phyloP scores from a whole-genome alignment of 1,139 yeast genomes.

The Hanseniaspora gamundiae region DNA sequence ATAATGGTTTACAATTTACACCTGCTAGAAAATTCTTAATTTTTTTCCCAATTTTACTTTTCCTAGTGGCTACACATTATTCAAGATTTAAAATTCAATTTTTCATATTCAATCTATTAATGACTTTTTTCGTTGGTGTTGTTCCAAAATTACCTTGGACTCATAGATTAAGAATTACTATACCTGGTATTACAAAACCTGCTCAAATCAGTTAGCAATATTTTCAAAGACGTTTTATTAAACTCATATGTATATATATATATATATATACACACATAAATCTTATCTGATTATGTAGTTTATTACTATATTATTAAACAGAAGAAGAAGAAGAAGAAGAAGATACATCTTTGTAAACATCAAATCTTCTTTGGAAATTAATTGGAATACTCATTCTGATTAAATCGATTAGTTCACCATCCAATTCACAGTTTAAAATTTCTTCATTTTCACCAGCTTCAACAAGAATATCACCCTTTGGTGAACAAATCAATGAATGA shows the following conservation, averaged over 20 bases:
- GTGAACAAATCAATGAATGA: slow-evolving; percentile 79
- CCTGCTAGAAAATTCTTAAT: slow-evolving; percentile 89
- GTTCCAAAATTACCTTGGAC: slow-evolving; percentile 81
- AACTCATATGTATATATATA: too few species aligned
- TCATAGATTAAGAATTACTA: slow-evolving; percentile 64
- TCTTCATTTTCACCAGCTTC: slow-evolving; percentile 85
- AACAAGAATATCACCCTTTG: slow-evolving; percentile 64
- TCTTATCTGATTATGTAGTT: too few species aligned
- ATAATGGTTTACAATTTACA: slow-evolving; percentile 92
- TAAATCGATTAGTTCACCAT: slow-evolving; percentile 45
- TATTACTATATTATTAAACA: too few species aligned
- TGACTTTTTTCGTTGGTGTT: slow-evolving; percentile 69
- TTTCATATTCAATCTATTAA: slow-evolving; percentile 66
- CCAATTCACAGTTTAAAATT: slow-evolving; percentile 67
- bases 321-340: background rate
- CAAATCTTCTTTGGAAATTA: slow-evolving; percentile 69
- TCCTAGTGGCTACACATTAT: slow-evolving; percentile 82
- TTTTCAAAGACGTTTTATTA: too few species aligned
- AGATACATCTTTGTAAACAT: slow-evolving; percentile 61
- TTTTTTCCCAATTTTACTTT: slow-evolving; percentile 81
- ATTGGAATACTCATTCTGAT: slow-evolving; percentile 72
- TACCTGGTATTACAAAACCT: slow-evolving; percentile 32
- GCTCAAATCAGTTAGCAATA: slow-evolving; percentile 21
- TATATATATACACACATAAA: background rate
- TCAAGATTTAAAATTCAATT: slow-evolving; percentile 71